A percentile compares a stretch with the other conserved stretches of the same genome.
Evolutionary conservation across 106 monocot genomes (phyloP).

Genomic region (Xerophyta viscosa): DNA sequence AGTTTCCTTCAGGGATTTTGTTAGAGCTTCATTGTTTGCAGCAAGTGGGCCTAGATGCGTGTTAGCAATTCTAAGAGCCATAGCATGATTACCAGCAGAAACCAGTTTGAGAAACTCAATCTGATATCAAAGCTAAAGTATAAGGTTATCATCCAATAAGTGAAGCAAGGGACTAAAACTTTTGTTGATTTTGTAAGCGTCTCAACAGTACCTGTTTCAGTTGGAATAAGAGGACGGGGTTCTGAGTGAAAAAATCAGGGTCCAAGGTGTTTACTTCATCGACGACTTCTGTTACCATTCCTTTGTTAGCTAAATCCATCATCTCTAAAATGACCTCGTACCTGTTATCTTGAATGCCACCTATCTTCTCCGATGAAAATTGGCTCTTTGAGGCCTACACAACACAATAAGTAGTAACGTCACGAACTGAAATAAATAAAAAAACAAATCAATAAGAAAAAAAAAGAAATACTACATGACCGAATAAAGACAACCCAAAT

Average conservation of each 20-base stretch:
- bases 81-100: conserved; percentile 42
- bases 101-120: conserved; percentile 89
- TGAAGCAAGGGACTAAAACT: too few relatives aligned
- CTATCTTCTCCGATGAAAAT: conserved; percentile 29
- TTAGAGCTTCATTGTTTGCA: conserved; percentile 41
- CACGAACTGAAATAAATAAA: too few relatives aligned
- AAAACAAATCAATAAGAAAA: too few relatives aligned
- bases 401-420: conserved; percentile 8
- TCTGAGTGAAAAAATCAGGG: conserved; percentile 77
- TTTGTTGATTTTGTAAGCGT: too few relatives aligned
- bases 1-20: conserved; percentile 93
- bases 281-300: conserved; percentile 83
- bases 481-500: too few relatives aligned
- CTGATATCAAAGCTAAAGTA: conserved; percentile 27
- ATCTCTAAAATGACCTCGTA: conserved; percentile 79
- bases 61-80: conserved; percentile 75
- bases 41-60: conserved; percentile 87
- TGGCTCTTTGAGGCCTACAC: conserved; percentile 25
- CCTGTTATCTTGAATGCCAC: conserved; percentile 26
- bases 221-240: conserved; percentile 80
- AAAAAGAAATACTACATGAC: too few relatives aligned
- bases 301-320: conserved; percentile 68
- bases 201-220: conserved; percentile 79
- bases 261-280: conserved; percentile 84
- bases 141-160: not conserved